These are phyloP conservation scores for Ambispora gerdemannii DNA, from an alignment of 192 early-diverging fungal species.

Conservation along the genomic window DNA sequence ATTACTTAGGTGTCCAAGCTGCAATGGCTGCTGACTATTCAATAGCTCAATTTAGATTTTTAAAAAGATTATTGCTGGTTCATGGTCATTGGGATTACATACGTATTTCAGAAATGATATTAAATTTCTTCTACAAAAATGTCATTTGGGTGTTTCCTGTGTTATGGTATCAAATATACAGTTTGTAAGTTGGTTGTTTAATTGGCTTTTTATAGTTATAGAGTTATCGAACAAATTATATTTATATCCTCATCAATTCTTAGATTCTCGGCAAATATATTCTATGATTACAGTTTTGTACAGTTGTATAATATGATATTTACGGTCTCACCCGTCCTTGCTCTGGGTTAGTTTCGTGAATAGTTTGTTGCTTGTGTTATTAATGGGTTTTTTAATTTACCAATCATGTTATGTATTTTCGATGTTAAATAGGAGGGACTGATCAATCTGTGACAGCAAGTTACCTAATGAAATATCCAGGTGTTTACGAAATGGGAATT, in stretches of 20 bases:
- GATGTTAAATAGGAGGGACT: conserved; percentile 44
- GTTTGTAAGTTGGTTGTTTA: conserved; percentile 54
- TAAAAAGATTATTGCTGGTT: conserved; percentile 81
- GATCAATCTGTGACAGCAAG: conserved; percentile 71
- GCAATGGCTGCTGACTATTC: conserved; percentile 94
- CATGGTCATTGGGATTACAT: conserved; percentile 92
- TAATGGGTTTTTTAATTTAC: neutral
- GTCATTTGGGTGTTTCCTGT: conserved; percentile 88
- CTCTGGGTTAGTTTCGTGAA: conserved; percentile 48
- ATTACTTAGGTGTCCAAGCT: conserved; percentile 74
- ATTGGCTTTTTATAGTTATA: neutral
- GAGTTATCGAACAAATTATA: neutral
- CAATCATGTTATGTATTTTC: neutral
- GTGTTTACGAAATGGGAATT: conserved; percentile 82
- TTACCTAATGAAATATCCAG: conserved; percentile 56
- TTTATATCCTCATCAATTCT: neutral
- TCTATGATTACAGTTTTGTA: conserved; percentile 91
- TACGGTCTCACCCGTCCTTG: conserved; percentile 63
- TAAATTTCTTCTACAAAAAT: conserved; percentile 97
- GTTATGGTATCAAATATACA: conserved; percentile 94
- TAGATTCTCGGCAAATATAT: conserved; percentile 82
- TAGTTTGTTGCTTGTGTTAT: neutral
- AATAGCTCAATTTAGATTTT: conserved; percentile 88
- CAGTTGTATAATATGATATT: conserved; percentile 83
- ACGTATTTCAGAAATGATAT: conserved; percentile 84